These are phyloP conservation scores for Claviceps sp. DNA, from an alignment of 2,329 filamentous ascomycete species.

Conservation along the genomic window DNA sequence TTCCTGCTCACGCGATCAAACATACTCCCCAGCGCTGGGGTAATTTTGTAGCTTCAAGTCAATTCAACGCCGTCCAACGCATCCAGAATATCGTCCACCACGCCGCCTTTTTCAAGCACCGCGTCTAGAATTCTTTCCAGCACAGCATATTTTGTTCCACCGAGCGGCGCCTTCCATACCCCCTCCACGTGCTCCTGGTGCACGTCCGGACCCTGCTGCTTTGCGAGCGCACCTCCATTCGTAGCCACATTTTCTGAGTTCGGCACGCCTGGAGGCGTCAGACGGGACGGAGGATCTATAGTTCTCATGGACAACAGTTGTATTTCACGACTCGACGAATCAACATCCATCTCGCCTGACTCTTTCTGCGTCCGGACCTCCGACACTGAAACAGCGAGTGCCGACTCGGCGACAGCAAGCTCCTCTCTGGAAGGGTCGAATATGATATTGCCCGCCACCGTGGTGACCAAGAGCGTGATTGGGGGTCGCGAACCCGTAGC, in stretches of 20 bases:
- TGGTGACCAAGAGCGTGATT: conserved; percentile 79
- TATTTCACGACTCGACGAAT: conserved; percentile 29
- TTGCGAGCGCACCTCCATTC: conserved; percentile 25
- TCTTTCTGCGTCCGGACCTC: conserved; percentile 21
- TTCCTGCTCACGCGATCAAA: not conserved
- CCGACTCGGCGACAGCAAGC: conserved; percentile 80
- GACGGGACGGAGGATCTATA: conserved; percentile 58
- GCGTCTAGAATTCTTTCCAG: conserved; percentile 63
- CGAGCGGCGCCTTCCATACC: conserved; percentile 76
- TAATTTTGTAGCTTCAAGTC: conserved; percentile 24
- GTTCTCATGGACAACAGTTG: conserved; percentile 56
- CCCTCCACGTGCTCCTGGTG: conserved; percentile 42
- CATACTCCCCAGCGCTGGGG: not conserved
- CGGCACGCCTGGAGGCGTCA: conserved; percentile 58
- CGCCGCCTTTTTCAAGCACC: conserved; percentile 62
- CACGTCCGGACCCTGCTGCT: conserved; percentile 29
- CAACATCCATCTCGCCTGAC: conserved; percentile 26
- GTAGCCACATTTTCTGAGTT: conserved; percentile 48
- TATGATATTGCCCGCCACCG: conserved; percentile 75
- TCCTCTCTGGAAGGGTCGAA: conserved; percentile 90
- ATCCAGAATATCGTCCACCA: conserved; percentile 75
- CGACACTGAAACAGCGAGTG: conserved; percentile 71
- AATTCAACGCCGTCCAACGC: conserved; percentile 66
- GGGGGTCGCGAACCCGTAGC: conserved; percentile 48
- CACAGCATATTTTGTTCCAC: conserved; percentile 64